These are phyloP conservation scores for Chaetomium olivaceum DNA, from an alignment of 2,329 filamentous ascomycete genomes.

Conservation along the genomic window DNA sequence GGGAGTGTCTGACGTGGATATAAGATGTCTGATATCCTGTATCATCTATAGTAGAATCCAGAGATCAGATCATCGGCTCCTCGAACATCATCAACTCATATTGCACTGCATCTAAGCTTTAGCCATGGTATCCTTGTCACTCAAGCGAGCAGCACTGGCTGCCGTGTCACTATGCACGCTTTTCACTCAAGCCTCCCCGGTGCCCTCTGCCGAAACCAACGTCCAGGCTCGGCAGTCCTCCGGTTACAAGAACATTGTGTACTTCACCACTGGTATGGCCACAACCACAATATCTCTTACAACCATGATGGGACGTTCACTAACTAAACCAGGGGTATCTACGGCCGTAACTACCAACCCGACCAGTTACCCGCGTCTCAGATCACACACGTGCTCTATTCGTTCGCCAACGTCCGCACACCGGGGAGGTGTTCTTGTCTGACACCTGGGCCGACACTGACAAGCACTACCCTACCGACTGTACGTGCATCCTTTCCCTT, in stretches of 20 bases:
- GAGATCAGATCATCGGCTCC: not conserved
- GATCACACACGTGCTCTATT: slow-evolving; percentile 75
- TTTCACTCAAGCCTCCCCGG: slow-evolving; percentile 13
- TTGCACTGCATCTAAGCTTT: not conserved
- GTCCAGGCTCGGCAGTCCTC: slow-evolving; percentile 18
- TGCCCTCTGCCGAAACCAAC: not conserved
- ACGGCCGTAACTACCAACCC: slow-evolving; percentile 71
- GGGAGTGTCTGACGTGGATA: not conserved
- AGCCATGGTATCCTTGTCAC: slow-evolving; percentile 5
- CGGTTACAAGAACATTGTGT: slow-evolving; percentile 48
- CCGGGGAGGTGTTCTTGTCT: slow-evolving; percentile 72
- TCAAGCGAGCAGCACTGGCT: slow-evolving; percentile 16
- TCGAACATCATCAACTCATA: not conserved
- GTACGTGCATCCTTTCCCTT: slow-evolving; percentile 37
- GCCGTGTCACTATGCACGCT: slow-evolving; percentile 26
- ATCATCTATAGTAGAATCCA: not conserved
- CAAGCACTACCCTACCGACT: slow-evolving; percentile 72
- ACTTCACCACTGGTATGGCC: slow-evolving; percentile 50
- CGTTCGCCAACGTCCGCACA: slow-evolving; percentile 75
- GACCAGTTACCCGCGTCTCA: slow-evolving; percentile 67
- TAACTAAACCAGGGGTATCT: slow-evolving; percentile 29
- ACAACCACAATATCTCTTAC: not conserved
- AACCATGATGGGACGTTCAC: not conserved
- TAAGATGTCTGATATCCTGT: not conserved
- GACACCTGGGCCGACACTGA: slow-evolving; percentile 71